phyloP scores from a whole-genome alignment of 495 filamentous ascomycete genomes.

The Neurospora sp. region DNA sequence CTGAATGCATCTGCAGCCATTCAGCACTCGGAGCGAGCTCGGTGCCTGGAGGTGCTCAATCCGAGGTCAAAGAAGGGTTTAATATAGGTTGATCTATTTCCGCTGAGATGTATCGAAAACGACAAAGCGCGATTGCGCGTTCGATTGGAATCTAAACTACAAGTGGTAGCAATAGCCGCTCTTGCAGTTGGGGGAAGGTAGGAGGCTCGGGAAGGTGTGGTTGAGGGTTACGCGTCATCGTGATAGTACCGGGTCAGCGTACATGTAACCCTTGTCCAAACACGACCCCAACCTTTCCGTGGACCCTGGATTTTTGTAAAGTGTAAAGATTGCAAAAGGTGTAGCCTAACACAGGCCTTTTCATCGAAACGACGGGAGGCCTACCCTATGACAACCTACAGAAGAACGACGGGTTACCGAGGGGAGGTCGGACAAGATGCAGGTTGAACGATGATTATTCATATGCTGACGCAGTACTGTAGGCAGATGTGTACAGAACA shows the following conservation, averaged over 20 bases:
- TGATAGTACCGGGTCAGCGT: not conserved
- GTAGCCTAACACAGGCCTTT: not conserved
- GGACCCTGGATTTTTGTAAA: not conserved
- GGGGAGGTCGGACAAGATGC: not conserved
- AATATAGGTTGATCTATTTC: not conserved
- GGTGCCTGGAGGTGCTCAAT: not conserved
- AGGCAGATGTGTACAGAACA: not conserved
- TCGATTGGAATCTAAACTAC: not conserved
- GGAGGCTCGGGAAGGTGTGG: not conserved
- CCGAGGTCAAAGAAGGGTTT: not conserved
- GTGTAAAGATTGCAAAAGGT: not conserved
- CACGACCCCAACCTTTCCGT: not conserved
- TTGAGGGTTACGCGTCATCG: not conserved
- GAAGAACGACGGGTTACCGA: not conserved
- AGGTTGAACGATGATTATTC: not conserved
- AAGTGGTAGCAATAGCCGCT: not conserved
- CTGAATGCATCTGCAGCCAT: not conserved
- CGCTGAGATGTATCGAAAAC: not conserved
- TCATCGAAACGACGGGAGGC: not conserved
- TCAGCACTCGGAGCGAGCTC: not conserved
- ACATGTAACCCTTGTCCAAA: not conserved
- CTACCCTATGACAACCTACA: not conserved
- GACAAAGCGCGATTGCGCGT: not conserved
- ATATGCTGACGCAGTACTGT: not conserved
- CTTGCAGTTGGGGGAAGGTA: not conserved